A percentile compares a stretch with the other conserved stretches of the same genome.
Conservation (phyloP, 1,284 basidiomycete species). For the Malassezia pachydermatis region DNA sequence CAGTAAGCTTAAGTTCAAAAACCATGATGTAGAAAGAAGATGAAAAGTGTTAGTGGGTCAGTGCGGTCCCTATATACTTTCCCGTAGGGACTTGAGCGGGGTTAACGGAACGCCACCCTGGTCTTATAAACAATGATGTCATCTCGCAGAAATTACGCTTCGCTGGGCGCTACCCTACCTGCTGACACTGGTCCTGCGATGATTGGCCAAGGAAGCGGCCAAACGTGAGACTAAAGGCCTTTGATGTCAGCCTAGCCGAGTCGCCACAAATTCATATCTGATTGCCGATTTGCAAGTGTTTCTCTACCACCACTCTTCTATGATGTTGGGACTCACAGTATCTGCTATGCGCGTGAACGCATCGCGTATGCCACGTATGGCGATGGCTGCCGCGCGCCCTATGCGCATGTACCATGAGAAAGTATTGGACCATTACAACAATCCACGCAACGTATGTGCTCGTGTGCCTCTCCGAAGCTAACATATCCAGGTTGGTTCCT, state of each 20-base stretch:
- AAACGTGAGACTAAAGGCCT: no score
- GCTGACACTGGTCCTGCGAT: no score
- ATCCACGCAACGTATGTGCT: conserved; percentile 42
- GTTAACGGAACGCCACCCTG: no score
- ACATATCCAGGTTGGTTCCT: conserved; percentile 69
- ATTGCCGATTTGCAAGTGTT: not conserved
- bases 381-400: not conserved
- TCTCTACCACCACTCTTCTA: conserved; percentile 11
- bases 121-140: no score
- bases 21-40: conserved; percentile 15
- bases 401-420: conserved; percentile 43
- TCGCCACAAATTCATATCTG: not conserved
- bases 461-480: conserved; percentile 51
- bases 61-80: no score
- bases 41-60: no score
- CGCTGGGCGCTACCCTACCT: no score
- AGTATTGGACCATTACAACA: conserved; percentile 48
- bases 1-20: conserved; percentile 24
- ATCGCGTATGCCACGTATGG: conserved; percentile 4
- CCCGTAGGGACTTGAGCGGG: no score
- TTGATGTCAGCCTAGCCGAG: no score
- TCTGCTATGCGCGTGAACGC: not conserved
- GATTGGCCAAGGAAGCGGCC: no score
- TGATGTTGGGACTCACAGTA: not conserved
- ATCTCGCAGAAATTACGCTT: no score